Percentiles rank a stretch among this genome's conserved stretches.
phyloP scores from a whole-genome alignment of 108 stramenopile species.

The Cyclotella atomus region DNA sequence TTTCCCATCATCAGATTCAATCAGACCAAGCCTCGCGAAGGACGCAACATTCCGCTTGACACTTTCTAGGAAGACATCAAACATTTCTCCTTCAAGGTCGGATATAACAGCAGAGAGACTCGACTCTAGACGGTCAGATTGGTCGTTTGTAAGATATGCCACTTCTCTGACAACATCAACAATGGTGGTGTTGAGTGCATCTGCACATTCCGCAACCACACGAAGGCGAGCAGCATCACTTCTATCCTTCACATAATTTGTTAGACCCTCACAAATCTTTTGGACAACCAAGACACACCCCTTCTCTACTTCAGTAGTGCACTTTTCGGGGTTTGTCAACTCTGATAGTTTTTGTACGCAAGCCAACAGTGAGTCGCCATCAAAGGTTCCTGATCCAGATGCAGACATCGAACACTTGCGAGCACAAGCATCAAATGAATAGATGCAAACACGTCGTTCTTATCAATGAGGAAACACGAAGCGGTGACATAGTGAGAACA shows the following conservation, averaged over 20 bases:
- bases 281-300: slow-evolving; percentile 82
- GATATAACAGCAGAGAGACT: slow-evolving; percentile 74
- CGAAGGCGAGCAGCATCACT: slow-evolving; percentile 84
- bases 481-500: too few species aligned
- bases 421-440: slow-evolving; percentile 87
- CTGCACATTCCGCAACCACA: slow-evolving; percentile 88
- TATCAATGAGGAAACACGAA: too few species aligned
- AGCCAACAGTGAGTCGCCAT: slow-evolving; percentile 73
- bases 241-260: slow-evolving; percentile 82
- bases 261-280: slow-evolving; percentile 86
- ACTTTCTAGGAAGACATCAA: slow-evolving; percentile 85
- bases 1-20: slow-evolving; percentile 24
- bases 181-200: slow-evolving; percentile 73
- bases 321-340: slow-evolving; percentile 77
- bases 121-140: slow-evolving; percentile 74
- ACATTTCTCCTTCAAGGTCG: slow-evolving; percentile 79
- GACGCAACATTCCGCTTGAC: slow-evolving; percentile 63
- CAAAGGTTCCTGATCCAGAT: slow-evolving; percentile 85
- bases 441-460: slow-evolving; percentile 86
- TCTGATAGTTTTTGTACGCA: slow-evolving; percentile 80
- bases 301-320: slow-evolving; percentile 83
- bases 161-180: slow-evolving; percentile 80
- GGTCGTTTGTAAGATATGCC: slow-evolving; percentile 59
- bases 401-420: slow-evolving; percentile 75
- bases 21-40: slow-evolving; percentile 74